phyloP scores from a whole-genome alignment of 2,329 filamentous ascomycete species.

The Spiromastix sp. region DNA sequence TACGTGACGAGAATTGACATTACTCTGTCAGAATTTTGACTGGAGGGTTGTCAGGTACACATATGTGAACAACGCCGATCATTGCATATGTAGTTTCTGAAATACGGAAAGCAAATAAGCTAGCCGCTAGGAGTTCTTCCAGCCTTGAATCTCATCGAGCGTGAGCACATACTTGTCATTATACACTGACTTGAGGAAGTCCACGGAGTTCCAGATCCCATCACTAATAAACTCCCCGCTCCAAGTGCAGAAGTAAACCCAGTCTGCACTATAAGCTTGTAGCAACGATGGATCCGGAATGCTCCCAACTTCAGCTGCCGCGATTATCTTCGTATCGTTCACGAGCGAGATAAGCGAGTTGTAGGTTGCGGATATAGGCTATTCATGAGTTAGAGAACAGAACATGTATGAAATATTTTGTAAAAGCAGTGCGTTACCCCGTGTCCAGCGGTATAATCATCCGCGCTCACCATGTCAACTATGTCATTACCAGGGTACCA shows the following conservation, averaged over 20 bases:
- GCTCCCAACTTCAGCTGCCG: conserved; percentile 38
- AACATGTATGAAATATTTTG: not conserved
- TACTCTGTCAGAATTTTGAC: too few relatives aligned
- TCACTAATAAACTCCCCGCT: conserved; percentile 35
- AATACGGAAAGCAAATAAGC: too few relatives aligned
- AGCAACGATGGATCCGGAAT: conserved; percentile 35
- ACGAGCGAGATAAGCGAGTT: conserved; percentile 35
- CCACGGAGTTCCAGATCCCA: conserved; percentile 31
- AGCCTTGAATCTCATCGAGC: conserved; percentile 40
- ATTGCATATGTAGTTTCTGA: too few relatives aligned
- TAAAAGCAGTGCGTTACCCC: conserved; percentile 33
- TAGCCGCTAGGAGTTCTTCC: too few relatives aligned
- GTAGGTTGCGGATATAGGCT: conserved; percentile 36
- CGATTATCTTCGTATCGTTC: conserved; percentile 38
- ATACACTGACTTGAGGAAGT: conserved; percentile 27
- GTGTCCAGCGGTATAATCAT: conserved; percentile 37
- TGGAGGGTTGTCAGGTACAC: too few relatives aligned
- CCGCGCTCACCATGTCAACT: conserved; percentile 39
- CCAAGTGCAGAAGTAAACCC: conserved; percentile 41
- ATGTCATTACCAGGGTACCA: conserved; percentile 41
- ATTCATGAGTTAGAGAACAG: conserved; percentile 6
- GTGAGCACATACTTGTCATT: conserved; percentile 2
- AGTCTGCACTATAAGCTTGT: conserved; percentile 37
- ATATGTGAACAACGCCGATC: too few relatives aligned
- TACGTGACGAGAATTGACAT: too few relatives aligned